phyloP scores from a whole-genome alignment of 306 rosid genomes.

The Prunus mongolica region DNA sequence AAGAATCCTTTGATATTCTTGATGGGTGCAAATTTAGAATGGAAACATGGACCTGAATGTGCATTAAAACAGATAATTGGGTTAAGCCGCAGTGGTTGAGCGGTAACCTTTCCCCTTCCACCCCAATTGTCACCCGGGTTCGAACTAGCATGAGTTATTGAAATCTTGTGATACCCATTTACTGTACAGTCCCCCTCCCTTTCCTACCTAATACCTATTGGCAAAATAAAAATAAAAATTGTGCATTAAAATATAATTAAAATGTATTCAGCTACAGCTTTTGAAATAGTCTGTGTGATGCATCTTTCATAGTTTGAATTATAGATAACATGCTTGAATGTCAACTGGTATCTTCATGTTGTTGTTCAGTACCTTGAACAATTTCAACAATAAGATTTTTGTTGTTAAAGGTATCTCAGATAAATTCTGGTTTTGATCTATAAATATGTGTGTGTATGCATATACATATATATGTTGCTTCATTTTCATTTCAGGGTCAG shows the following conservation, averaged over 20 bases:
- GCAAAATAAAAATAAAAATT: no score
- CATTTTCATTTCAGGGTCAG: slow-evolving; percentile 71
- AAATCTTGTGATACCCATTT: no score
- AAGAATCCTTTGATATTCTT: background rate
- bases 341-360: background rate
- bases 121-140: no score
- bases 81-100: no score
- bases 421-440: background rate
- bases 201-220: no score
- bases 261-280: background rate
- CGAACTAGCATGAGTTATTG: no score
- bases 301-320: background rate
- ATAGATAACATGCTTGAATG: background rate
- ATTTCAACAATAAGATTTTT: background rate
- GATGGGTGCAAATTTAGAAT: background rate
- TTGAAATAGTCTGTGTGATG: background rate
- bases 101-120: no score
- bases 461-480: background rate
- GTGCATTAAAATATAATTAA: background rate
- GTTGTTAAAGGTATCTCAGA: background rate
- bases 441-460: background rate
- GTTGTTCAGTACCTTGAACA: background rate
- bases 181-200: no score
- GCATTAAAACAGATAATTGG: background rate
- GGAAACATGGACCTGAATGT: background rate